Base-by-base conservation (phyloP, 305 asterid species). In the Rubia peregrina region DNA sequence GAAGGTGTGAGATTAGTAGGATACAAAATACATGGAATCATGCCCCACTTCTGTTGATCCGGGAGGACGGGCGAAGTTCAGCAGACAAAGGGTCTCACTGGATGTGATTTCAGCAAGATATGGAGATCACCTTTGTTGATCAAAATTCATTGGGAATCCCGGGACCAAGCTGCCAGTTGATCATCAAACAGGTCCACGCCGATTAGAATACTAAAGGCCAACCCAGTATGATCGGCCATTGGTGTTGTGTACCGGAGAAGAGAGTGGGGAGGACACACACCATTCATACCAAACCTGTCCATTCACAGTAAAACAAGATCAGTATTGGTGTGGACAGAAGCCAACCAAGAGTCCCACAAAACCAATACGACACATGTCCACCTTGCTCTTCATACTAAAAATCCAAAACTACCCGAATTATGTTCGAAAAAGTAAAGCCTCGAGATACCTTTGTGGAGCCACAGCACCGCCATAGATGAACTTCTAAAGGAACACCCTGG, bases 181-280 rank as follows among this genome's bases (percentile, higher is more conserved):
- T 36, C 40, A 36, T 36, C 40, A 36, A 10, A 43, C 11, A 43
- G 12, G 11, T 43, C 48, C 48, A 43, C 48, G 10, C 53, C 16
- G 16, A 46, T 46, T 46, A 0, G 53, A 13, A 2, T 11, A 46
- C 14, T 87, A 92, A 68, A 95, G 87, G 60, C 99, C 99, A 33
- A 95, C 99, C 99, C 99, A 95, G 74, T 95, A 89, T 4, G 99
- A 95, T 41, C 99, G 97, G 6, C 99, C 99, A 41, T 87, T 91
- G 42, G 89, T 82, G 84, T 95, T 95, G 88, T 95, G 99, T 80
- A 95, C 73, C 57, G 97, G 90, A n/a, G 87, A 82, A 59, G 91
- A 75, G 48, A 79, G 74, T 41, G 99, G 99, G 67, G 96, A 90
- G 22, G 84, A 71, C 74, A 90, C 90, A 43, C 91, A 84, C 99